Conservation (phyloP, 139 green algal genomes). For the Marvania coccoides region DNA sequence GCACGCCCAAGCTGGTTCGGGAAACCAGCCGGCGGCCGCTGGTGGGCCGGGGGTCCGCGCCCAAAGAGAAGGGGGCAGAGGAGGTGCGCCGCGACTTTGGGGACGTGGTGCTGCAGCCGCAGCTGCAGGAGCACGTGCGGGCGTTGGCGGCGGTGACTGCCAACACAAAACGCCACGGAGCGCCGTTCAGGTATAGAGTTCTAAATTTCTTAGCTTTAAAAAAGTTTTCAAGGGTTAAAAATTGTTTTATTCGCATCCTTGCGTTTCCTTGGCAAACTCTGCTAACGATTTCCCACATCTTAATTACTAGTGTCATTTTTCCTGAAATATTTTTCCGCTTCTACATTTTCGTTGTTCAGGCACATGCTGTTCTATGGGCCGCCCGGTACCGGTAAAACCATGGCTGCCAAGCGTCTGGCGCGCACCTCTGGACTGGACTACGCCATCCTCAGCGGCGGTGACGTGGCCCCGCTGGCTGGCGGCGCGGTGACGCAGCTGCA, state of each 20-base stretch:
- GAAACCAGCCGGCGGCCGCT: conserved; percentile 47
- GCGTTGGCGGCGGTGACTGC: conserved; percentile 75
- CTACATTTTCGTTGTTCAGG: too few relatives aligned
- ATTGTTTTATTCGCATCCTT: too few relatives aligned
- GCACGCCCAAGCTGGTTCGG: conserved; percentile 72
- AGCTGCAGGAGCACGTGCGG: conserved; percentile 79
- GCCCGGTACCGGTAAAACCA: conserved; percentile 90
- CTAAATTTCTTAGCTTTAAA: too few relatives aligned
- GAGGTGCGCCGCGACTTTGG: conserved; percentile 67
- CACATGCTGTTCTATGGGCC: conserved; percentile 92
- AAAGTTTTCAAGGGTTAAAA: too few relatives aligned
- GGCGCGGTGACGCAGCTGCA: conserved; percentile 94
- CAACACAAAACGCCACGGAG: conserved; percentile 88
- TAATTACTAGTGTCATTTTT: too few relatives aligned
- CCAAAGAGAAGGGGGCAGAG: conserved; percentile 29
- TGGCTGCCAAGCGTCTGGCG: conserved; percentile 93
- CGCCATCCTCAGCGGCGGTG: conserved; percentile 93
- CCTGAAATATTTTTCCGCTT: too few relatives aligned
- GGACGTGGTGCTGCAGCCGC: conserved; percentile 79
- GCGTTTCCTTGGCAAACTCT: too few relatives aligned
- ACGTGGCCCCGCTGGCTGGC: conserved; percentile 85
- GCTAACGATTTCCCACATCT: too few relatives aligned
- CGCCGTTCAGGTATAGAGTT: too few relatives aligned
- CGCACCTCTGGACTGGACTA: conserved; percentile 93
- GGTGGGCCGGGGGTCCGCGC: conserved; percentile 17